Evolutionary conservation across 257 asterid species (phyloP).

Genomic region (Capsicum rhomboideum): DNA sequence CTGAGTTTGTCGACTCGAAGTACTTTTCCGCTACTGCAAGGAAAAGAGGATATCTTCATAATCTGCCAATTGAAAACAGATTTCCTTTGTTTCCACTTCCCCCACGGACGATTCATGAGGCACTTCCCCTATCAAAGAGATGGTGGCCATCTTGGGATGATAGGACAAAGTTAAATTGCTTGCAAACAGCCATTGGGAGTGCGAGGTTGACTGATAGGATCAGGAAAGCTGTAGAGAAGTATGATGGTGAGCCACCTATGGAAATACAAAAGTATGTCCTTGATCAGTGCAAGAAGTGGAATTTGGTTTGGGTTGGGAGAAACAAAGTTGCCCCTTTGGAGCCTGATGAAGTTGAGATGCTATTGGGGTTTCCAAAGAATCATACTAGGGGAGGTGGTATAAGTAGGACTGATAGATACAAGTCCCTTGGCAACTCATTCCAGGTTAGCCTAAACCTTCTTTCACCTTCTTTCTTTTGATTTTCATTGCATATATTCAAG

Average conservation of each 20-base stretch:
- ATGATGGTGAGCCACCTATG: conserved; percentile 45
- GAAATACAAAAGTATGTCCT: conserved; percentile 36
- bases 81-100: conserved; percentile 30
- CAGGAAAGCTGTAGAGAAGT: conserved; percentile 15
- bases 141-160: conserved; percentile 53
- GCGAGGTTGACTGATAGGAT: conserved; percentile 30
- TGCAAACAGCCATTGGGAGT: conserved; percentile 40
- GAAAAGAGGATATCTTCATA: conserved; percentile 42
- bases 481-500: neutral
- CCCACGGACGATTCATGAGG: conserved; percentile 33
- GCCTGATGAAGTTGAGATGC: conserved; percentile 72
- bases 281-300: conserved; percentile 80
- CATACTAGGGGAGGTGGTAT: conserved; percentile 95
- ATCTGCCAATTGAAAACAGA: conserved; percentile 25
- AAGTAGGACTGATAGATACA: conserved; percentile 76
- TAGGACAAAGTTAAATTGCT: conserved; percentile 29
- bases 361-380: conserved; percentile 74
- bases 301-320: conserved; percentile 84
- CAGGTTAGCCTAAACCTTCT: conserved; percentile 40
- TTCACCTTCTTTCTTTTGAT: neutral
- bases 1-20: conserved; percentile 41
- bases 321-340: conserved; percentile 84
- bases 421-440: conserved; percentile 84
- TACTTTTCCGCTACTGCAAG: conserved; percentile 35
- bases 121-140: conserved; percentile 31